Percentiles rank a stretch among this genome's conserved stretches.
These are phyloP conservation scores for Trichoderma gamsii DNA, from an alignment of 495 filamentous ascomycete genomes.

Conservation along the genomic window DNA sequence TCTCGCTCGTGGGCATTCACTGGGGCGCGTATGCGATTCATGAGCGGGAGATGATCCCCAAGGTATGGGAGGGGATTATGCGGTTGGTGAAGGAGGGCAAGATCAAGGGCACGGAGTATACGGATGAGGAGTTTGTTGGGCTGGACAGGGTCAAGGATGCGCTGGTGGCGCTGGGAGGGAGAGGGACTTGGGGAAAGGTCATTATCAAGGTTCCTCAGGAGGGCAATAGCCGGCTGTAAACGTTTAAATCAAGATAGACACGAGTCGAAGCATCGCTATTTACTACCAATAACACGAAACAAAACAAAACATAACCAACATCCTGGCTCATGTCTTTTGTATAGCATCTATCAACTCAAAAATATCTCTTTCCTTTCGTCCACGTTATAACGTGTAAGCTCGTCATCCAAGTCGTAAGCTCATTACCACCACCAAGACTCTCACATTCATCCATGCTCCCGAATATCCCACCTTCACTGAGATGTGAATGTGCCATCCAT, in stretches of 20 bases:
- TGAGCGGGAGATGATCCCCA: slow-evolving; percentile 63
- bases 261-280: neutral
- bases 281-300: neutral
- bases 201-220: slow-evolving; percentile 80
- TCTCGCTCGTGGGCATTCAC: slow-evolving; percentile 80
- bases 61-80: slow-evolving; percentile 78
- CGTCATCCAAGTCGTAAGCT: slow-evolving; percentile 3
- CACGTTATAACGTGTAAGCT: neutral
- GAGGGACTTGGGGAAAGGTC: slow-evolving; percentile 94
- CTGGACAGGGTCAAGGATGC: slow-evolving; percentile 74
- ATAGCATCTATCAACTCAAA: neutral
- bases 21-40: slow-evolving; percentile 79
- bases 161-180: slow-evolving; percentile 64
- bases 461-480: neutral
- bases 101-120: slow-evolving; percentile 76
- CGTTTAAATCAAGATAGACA: neutral
- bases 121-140: slow-evolving; percentile 73
- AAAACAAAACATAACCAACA: neutral
- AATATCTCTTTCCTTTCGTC: neutral
- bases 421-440: neutral
- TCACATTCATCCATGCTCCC: neutral
- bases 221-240: slow-evolving; percentile 46
- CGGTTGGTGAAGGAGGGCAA: slow-evolving; percentile 69
- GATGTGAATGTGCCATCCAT: neutral
- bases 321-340: neutral